These are phyloP conservation scores for Dioscorea zingiberensis DNA, from an alignment of 106 monocot genomes.

Conservation along the genomic window DNA sequence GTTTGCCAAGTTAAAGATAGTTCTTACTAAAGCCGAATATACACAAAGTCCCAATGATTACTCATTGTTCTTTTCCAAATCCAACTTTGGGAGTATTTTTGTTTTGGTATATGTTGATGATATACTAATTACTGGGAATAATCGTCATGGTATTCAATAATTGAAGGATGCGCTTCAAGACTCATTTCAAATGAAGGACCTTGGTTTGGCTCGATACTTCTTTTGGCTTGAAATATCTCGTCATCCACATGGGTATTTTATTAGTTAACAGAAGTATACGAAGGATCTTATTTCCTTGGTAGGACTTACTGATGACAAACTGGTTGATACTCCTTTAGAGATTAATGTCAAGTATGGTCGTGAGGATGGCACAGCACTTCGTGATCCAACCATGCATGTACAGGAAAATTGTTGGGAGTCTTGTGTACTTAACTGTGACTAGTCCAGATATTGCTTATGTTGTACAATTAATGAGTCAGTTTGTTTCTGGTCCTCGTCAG, in stretches of 20 bases:
- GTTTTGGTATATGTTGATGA: slow-evolving; percentile 26
- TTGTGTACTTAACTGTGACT: slow-evolving; percentile 20
- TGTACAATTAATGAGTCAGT: slow-evolving; percentile 20
- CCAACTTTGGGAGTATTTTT: background rate
- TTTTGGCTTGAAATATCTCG: slow-evolving; percentile 8
- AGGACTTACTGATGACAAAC: slow-evolving; percentile 4
- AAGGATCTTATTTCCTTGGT: background rate
- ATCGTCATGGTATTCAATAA: background rate
- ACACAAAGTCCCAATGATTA: slow-evolving; percentile 9
- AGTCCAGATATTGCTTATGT: slow-evolving; percentile 18
- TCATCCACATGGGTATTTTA: slow-evolving; percentile 1
- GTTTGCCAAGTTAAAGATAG: slow-evolving; percentile 18
- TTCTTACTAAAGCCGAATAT: slow-evolving; percentile 7
- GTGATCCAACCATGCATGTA: slow-evolving; percentile 15
- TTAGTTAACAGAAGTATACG: slow-evolving; percentile 22
- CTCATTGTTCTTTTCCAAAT: slow-evolving; percentile 1
- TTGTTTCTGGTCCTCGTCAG: slow-evolving; percentile 7
- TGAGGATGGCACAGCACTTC: slow-evolving; percentile 6
- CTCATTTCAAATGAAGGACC: slow-evolving; percentile 21
- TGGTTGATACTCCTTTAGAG: slow-evolving; percentile 8
- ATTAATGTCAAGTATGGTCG: background rate
- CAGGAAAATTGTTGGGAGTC: slow-evolving; percentile 9
- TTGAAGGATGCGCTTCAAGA: slow-evolving; percentile 9
- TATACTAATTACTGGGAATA: slow-evolving; percentile 21
- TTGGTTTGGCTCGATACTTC: slow-evolving; percentile 25